phyloP scores from a whole-genome alignment of 371 early-diverging fungal species.

The Syncephalastrum monosporum region DNA sequence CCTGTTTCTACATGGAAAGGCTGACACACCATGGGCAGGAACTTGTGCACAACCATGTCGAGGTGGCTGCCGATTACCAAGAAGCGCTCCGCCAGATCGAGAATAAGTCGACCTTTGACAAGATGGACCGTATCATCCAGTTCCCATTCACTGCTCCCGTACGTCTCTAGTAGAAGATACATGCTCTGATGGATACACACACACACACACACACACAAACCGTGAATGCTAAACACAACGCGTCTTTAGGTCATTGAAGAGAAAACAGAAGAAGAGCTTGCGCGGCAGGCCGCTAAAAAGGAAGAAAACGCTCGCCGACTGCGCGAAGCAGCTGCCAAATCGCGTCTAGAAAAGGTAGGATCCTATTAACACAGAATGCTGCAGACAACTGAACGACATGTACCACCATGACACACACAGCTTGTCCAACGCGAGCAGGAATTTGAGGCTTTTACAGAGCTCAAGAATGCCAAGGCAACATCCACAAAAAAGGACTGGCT shows the following conservation, averaged over 20 bases:
- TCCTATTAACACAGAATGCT: background rate
- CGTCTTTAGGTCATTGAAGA: slow-evolving; percentile 55
- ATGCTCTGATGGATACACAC: background rate
- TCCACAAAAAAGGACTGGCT: slow-evolving; percentile 57
- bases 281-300: slow-evolving; percentile 68
- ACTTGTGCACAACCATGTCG: slow-evolving; percentile 62
- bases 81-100: slow-evolving; percentile 57
- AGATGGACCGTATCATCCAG: slow-evolving; percentile 67
- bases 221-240: background rate
- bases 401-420: slow-evolving; percentile 14
- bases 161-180: background rate
- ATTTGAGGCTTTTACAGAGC: slow-evolving; percentile 54
- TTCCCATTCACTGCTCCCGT: slow-evolving; percentile 72
- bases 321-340: slow-evolving; percentile 77
- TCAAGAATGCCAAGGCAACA: slow-evolving; percentile 52
- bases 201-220: background rate
- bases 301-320: slow-evolving; percentile 74
- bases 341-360: slow-evolving; percentile 76
- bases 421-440: slow-evolving; percentile 57
- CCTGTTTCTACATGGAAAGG: background rate
- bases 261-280: slow-evolving; percentile 77
- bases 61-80: slow-evolving; percentile 77
- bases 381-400: too few species aligned
- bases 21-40: slow-evolving; percentile 33
- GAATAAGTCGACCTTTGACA: slow-evolving; percentile 51